Percentiles rank a stretch among this genome's conserved stretches.
Conservation (phyloP, 139 green algal species). For the Chlamydomonas schloesseri region DNA sequence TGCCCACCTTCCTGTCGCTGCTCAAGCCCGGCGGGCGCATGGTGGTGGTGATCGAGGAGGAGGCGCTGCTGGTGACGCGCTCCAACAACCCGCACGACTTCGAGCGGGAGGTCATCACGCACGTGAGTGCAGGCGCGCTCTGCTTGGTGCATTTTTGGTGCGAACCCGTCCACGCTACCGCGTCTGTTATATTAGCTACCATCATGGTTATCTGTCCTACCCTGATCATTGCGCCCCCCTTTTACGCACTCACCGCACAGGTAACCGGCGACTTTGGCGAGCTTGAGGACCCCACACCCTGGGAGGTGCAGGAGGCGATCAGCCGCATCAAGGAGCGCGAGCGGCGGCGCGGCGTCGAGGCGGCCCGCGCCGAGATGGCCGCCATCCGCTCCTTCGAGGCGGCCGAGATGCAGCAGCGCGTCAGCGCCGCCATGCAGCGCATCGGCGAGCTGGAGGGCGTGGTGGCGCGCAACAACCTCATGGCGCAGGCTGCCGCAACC, state of each 20-base stretch:
- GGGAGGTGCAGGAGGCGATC: conserved; percentile 74
- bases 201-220: too few relatives aligned
- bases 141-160: background rate
- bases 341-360: conserved; percentile 55
- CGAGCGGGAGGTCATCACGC: conserved; percentile 45
- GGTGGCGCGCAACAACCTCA: conserved; percentile 35
- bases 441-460: conserved; percentile 68
- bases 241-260: background rate
- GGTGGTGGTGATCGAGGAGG: conserved; percentile 71
- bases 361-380: conserved; percentile 57
- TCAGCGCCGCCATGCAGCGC: conserved; percentile 66
- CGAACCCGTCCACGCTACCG: too few relatives aligned
- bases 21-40: conserved; percentile 66
- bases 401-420: conserved; percentile 68
- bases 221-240: too few relatives aligned
- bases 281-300: conserved; percentile 73
- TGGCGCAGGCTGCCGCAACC: background rate
- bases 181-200: too few relatives aligned
- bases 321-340: conserved; percentile 65
- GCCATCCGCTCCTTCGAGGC: conserved; percentile 62
- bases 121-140: conserved; percentile 20
- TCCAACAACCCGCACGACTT: conserved; percentile 64
- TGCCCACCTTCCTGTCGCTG: conserved; percentile 70
- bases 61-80: conserved; percentile 67
- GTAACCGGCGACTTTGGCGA: conserved; percentile 66